These are phyloP conservation scores for Candida sojae DNA, from an alignment of 1,139 yeast species.

Conservation along the genomic window DNA sequence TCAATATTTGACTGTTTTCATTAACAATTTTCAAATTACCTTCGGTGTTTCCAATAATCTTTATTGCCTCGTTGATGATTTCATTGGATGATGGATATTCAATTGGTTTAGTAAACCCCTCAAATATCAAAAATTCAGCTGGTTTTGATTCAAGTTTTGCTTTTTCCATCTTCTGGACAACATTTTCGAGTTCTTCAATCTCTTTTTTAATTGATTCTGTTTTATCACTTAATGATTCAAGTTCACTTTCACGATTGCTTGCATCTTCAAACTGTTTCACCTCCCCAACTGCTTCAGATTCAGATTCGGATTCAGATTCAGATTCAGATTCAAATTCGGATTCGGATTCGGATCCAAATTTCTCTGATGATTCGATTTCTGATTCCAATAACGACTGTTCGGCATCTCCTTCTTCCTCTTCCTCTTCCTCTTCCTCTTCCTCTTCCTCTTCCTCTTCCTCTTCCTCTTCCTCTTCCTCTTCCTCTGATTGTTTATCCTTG, in stretches of 20 bases:
- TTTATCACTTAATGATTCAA: background rate
- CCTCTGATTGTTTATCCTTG: slow-evolving; percentile 6
- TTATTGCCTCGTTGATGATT: slow-evolving; percentile 15
- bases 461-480: no score
- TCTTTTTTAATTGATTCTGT: slow-evolving; percentile 4
- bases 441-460: slow-evolving; percentile 3
- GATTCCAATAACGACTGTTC: background rate
- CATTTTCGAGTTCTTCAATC: slow-evolving; percentile 1
- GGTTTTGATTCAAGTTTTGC: slow-evolving; percentile 7
- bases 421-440: slow-evolving; percentile 1
- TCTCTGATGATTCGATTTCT: background rate
- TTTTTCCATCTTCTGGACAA: background rate
- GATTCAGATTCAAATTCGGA: background rate
- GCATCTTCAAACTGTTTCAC: background rate
- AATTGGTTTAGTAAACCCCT: slow-evolving; percentile 12
- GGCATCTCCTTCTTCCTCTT: background rate
- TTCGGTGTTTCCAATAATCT: slow-evolving; percentile 20
- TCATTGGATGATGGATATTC: slow-evolving; percentile 3
- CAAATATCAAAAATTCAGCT: slow-evolving; percentile 14
- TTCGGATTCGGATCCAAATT: background rate
- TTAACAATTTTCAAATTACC: slow-evolving; percentile 20
- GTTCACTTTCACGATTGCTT: background rate
- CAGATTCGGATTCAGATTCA: background rate
- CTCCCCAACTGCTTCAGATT: no score
- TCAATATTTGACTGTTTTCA: slow-evolving; percentile 15